Base-by-base conservation (phyloP, 257 asterid species). In the Linaria vulgaris region DNA sequence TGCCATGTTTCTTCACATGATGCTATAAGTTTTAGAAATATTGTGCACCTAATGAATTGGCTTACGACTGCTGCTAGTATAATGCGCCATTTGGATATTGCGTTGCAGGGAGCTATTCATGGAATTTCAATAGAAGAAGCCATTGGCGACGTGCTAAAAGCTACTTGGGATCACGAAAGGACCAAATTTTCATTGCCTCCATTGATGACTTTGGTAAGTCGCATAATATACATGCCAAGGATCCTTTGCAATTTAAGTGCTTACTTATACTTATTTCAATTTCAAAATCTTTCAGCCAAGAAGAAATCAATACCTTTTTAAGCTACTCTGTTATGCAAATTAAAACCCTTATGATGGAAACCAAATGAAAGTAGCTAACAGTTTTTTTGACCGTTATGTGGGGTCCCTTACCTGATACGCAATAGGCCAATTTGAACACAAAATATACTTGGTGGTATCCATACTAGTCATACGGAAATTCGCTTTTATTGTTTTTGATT, bases 111-210 rank as follows among this genome's bases (percentile, higher is more conserved):
- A 73, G 83, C 91, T 59, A 82, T 72, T 52, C 79, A 59, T 64
- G 87, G 76, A 56, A 61, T 69, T 47, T 77, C 91, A 24, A 56
- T 85, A 23, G 87, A 85, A 68, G 94, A 79, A 69, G 87, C 77
- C 66, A 87, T 90, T 27, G 70, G 75, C 27, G 79, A 80, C 59
- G 87, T 90, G 73, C 82, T 94, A 56, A 81, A 85, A 64, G 85
- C 88, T 67, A 77, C 84, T 41, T 94, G 99, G 99, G 88, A 94
- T 82, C 99, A 94, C 59, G 92, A 90, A 80, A 82, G 96, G 83
- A 87, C 85, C 30, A 84, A 81, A 62, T 94, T 94, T 73, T 81
- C 85, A 4, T 78, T 94, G 79, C 99, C 97, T 70, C 99, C 99
- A n/a, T 62, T 84, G 85, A 85, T 90, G 97, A 82, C 95, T 56